Conservation (phyloP, 345 rosid species). For the Moricandia arvensis region DNA sequence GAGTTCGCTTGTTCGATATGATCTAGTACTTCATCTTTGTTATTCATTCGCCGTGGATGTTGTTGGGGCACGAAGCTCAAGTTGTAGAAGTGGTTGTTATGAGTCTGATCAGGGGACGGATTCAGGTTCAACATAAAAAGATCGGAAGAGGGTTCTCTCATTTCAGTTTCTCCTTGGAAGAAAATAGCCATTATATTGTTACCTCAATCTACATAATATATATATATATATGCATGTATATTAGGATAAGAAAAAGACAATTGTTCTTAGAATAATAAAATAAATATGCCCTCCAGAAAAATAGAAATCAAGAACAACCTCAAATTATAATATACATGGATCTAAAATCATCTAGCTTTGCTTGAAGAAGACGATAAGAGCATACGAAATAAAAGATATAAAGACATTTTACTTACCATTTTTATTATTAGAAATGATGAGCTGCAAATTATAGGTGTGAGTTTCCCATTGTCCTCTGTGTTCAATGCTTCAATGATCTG, state of each 20-base stretch:
- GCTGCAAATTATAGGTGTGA: constrained; percentile 19
- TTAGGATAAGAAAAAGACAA: neutral
- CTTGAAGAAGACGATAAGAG: constrained; percentile 2
- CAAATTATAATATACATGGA: neutral
- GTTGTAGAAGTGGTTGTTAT: constrained; percentile 22
- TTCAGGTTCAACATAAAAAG: constrained; percentile 18
- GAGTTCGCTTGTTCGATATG: constrained; percentile 36
- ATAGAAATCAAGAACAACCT: neutral
- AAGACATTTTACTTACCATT: neutral
- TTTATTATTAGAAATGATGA: constrained; percentile 17
- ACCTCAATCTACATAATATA: constrained; percentile 1
- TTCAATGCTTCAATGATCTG: constrained; percentile 21
- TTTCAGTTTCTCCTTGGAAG: constrained; percentile 26
- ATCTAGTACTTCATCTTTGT: constrained; percentile 13
- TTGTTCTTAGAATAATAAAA: neutral
- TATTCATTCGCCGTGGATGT: neutral
- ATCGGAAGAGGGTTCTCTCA: constrained; percentile 29
- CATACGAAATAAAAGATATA: neutral
- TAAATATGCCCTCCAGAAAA: neutral
- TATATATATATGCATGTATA: neutral
- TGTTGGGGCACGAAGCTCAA: constrained; percentile 15
- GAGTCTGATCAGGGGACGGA: neutral
- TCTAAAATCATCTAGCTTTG: neutral
- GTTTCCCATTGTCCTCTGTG: constrained; percentile 16
- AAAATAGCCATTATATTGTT: constrained; percentile 19